These are phyloP conservation scores for Suhomyces yuchorum DNA, from an alignment of 1,139 yeast genomes.

Conservation along the genomic window DNA sequence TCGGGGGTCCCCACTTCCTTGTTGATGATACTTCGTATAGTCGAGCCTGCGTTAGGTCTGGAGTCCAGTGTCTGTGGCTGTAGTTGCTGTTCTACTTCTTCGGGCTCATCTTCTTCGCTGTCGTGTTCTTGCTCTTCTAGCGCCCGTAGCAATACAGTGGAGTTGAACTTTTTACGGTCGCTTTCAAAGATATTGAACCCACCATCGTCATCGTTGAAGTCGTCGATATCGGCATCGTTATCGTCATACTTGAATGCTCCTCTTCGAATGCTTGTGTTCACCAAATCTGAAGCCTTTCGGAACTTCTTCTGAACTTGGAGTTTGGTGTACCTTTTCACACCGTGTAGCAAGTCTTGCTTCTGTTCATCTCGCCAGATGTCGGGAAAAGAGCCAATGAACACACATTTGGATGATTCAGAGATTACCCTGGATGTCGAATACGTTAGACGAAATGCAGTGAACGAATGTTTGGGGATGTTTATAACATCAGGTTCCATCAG, in stretches of 20 bases:
- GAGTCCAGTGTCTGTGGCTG: background rate
- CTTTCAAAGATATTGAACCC: conserved; percentile 14
- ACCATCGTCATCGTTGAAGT: conserved; percentile 10
- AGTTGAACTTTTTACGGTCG: conserved; percentile 4
- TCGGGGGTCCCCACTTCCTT: background rate
- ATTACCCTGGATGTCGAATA: conserved; percentile 55
- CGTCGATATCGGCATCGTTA: background rate
- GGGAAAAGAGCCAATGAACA: conserved; percentile 69
- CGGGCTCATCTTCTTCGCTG: conserved; percentile 3
- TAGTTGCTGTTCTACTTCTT: background rate
- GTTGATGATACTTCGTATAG: background rate
- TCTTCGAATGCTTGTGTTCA: conserved; percentile 18
- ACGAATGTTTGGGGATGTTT: conserved; percentile 40
- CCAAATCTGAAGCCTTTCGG: conserved; percentile 16
- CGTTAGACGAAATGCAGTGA: conserved; percentile 64
- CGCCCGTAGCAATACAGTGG: conserved; percentile 2
- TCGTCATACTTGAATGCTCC: conserved; percentile 5
- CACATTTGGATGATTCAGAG: conserved; percentile 49
- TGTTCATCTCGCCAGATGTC: conserved; percentile 54
- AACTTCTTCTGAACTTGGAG: conserved; percentile 19
- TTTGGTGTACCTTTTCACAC: conserved; percentile 19
- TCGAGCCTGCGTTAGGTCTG: background rate
- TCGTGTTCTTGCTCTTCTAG: conserved; percentile 6
- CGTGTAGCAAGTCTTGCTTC: conserved; percentile 22
- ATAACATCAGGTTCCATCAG: conserved; percentile 5